Percentiles rank a stretch among this genome's conserved stretches.
Evolutionary conservation across 441 rosid genomes (phyloP).

Genomic region (Syzygium malaccense): DNA sequence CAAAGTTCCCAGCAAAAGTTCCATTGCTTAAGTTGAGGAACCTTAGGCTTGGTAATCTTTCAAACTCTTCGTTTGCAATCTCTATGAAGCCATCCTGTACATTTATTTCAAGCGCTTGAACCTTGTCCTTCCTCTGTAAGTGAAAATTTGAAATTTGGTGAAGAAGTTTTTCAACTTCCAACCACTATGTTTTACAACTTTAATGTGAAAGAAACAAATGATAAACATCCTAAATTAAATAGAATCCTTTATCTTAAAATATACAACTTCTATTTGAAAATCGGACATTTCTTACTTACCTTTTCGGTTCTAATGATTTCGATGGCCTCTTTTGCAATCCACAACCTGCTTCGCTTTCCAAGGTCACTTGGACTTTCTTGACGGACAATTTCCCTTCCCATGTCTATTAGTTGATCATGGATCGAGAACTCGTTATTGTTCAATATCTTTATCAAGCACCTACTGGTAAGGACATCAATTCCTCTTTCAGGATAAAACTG

Average conservation of each 20-base stretch:
- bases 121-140: not conserved
- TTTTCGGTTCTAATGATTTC: accelerated
- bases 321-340: not conserved
- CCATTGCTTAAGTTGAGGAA: not conserved
- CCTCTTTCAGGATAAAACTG: accelerated
- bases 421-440: accelerated
- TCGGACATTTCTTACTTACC: not conserved
- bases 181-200: not conserved
- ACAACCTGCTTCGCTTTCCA: not conserved
- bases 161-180: not conserved
- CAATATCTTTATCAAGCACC: not conserved
- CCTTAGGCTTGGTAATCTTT: not conserved
- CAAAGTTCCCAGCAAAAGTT: not conserved
- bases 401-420: not conserved
- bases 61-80: not conserved
- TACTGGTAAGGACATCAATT: not conserved
- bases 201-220: accelerated
- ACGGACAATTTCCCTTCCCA: accelerated
- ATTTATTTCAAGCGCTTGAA: not conserved
- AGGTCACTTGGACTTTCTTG: not conserved
- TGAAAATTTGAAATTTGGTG: not conserved
- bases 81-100: not conserved
- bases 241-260: accelerated
- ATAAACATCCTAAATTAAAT: accelerated
- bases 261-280: not conserved